phyloP scores from a whole-genome alignment of 2,329 filamentous ascomycete species.

The Phaeomoniella chlamydospora region DNA sequence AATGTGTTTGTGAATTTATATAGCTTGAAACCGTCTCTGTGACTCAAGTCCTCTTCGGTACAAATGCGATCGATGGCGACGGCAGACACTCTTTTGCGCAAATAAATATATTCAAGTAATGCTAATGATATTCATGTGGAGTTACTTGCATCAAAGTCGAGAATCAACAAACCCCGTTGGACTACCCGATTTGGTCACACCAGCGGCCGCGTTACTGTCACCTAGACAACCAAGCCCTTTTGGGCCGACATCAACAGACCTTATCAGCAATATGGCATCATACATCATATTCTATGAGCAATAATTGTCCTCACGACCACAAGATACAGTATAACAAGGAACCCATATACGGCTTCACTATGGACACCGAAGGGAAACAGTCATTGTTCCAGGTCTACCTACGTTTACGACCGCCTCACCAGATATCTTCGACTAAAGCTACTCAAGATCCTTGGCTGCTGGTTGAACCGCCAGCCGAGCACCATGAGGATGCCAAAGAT shows the following conservation, averaged over 20 bases:
- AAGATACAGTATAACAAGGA: not conserved
- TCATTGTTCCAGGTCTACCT: conserved; percentile 84
- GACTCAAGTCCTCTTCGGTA: too few relatives aligned
- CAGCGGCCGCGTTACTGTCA: not conserved
- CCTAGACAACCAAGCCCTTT: not conserved
- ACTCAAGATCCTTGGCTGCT: conserved; percentile 58
- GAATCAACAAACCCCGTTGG: too few relatives aligned
- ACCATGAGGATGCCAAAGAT: not conserved
- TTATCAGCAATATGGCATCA: not conserved
- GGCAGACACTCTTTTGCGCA: too few relatives aligned
- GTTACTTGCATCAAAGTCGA: too few relatives aligned
- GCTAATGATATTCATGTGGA: too few relatives aligned
- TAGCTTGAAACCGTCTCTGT: too few relatives aligned
- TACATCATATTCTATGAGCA: too few relatives aligned
- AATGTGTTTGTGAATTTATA: too few relatives aligned
- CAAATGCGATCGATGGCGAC: too few relatives aligned
- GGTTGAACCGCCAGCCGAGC: conserved; percentile 44
- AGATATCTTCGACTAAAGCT: conserved; percentile 20
- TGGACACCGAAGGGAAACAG: conserved; percentile 17
- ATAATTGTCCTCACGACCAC: too few relatives aligned
- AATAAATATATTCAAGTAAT: too few relatives aligned
- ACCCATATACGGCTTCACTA: not conserved
- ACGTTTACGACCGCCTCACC: conserved; percentile 57
- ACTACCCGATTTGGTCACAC: too few relatives aligned
- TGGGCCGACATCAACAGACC: not conserved